Base-by-base conservation (phyloP, 345 rosid species). In the Arabis hirsuta region DNA sequence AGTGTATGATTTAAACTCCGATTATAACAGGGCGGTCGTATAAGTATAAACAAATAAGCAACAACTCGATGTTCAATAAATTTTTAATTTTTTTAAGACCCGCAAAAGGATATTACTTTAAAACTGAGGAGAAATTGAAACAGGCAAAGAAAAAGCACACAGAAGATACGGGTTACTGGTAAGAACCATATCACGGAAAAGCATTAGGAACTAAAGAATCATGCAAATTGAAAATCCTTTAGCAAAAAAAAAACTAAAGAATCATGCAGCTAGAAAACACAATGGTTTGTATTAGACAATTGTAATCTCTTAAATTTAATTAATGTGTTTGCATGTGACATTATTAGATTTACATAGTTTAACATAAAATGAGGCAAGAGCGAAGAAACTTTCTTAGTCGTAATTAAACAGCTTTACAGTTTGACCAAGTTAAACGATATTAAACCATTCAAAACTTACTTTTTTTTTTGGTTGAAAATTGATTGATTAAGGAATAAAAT, bases 141-240 rank as follows among this genome's bases (percentile, higher is more conserved):
- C 3, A 44, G 43, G 14, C 67, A 46, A 46, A 7, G 43, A 6
- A 29, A 62, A 46, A 29, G 13, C 16, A 62, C 55, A 62, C 14
- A 46, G 31, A 46, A 31, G 55, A 29, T 10, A 10, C 24, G 66
- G 2, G 38, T 13, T 62, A 7, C 29, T 13, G 66, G 66, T 20
- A 26, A 44, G 20, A 42, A 12, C 29, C 55, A 16, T 63, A 47
- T 11, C 68, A 31, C 55, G 46, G 68, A 32, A 32, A 62, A 63
- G 44, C 24, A 46, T 29, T 44, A 63, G 55, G 19, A 46, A 11
- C 1, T 34, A 16, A 24, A 44, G 31, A 43, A 46, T 24, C 68
- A 63, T 63, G 42, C 55, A n/a, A n/a, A n/a, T n/a, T n/a, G n/a
- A n/a, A n/a, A n/a, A n/a, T n/a, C n/a, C n/a, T n/a, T n/a, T n/a